Evolutionary conservation across 768 basidiomycete genomes (phyloP), one percentile per base, ranked within the genome.

Genomic region (Ramaria sp.): DNA sequence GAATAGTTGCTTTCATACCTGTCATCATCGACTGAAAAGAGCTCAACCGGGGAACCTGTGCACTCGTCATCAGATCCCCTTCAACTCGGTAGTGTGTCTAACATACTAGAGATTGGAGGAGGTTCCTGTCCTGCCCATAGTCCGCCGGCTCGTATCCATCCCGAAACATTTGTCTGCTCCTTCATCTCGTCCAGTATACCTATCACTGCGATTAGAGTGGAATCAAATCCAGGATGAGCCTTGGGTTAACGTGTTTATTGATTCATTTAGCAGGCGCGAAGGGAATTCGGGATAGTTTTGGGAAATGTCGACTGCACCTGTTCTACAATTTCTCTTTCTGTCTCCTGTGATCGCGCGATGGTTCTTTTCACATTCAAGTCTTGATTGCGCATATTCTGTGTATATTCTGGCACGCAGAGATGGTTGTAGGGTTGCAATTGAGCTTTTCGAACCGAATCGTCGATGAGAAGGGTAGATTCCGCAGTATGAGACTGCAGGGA

Each of bases 151-250:
- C 74, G 72, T 53, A 86, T 71, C 86, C 86, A 88, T 18, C 73
- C 78, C 0, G 83, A 79, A 22, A 88, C 76, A 59, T 83, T 87
- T 53, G 67, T 71, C 66, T 87, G 78, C 47, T 60, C 50, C 64
- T 79, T 82, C 13, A 82, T 58, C 13, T 67, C 70, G 45, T 85
- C 82, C 22, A 88, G 66, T 13, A 88, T 69, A 7, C 86, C 86
- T 13, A 87, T 68, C 10, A 86, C 74, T 0, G 82, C 83, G 1
- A 88, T 72, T 12, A 85, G 70, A 0, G 75, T 82, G 45, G 69
- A 67, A 63, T 87, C 85, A 36, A 39, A 52, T 27, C 5, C 7
- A 9, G 22, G n/a, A 18, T 50, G 20, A 39, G 30, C n/a, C 18
- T 50, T 37, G 24, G 9, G 9, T 20, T 43, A 13, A 9, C 24